Percentiles rank a stretch among this genome's conserved stretches.
These are phyloP conservation scores for Sclerotinia borealis DNA, from an alignment of 2,329 filamentous ascomycete genomes.

Conservation along the genomic window DNA sequence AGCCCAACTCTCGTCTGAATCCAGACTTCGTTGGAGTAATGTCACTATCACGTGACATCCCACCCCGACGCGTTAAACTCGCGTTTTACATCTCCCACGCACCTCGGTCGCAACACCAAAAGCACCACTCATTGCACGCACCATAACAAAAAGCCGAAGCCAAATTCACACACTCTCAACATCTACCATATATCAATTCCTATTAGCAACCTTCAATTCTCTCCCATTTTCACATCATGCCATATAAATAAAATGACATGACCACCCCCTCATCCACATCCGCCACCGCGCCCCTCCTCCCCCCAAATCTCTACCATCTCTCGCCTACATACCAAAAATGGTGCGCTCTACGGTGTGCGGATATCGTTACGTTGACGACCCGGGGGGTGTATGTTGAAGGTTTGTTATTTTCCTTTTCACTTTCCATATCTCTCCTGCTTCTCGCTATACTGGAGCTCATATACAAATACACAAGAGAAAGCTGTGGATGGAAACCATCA, in stretches of 20 bases:
- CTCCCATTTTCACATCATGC: neutral
- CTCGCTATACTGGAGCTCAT: no score
- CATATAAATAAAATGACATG: constrained; percentile 43
- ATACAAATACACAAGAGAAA: neutral
- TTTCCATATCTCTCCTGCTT: neutral
- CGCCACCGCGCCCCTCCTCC: constrained; percentile 35
- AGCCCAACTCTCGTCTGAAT: neutral
- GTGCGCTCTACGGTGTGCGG: constrained; percentile 49
- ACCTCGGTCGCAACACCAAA: neutral
- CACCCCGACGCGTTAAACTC: neutral
- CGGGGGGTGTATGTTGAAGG: constrained; percentile 48
- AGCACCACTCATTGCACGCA: no score
- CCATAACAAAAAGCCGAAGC: neutral
- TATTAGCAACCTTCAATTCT: neutral
- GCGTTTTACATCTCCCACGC: neutral
- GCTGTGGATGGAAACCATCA: neutral
- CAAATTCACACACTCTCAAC: neutral
- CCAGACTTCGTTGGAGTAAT: neutral
- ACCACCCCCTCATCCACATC: constrained; percentile 28
- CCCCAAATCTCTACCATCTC: constrained; percentile 58
- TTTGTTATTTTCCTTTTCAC: constrained; percentile 28
- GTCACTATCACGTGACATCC: neutral
- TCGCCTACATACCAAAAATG: constrained; percentile 55
- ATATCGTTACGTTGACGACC: constrained; percentile 44
- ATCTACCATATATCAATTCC: neutral